phyloP scores from a whole-genome alignment of 805 yeast species.

The Diddensiella caesifluorescens region DNA sequence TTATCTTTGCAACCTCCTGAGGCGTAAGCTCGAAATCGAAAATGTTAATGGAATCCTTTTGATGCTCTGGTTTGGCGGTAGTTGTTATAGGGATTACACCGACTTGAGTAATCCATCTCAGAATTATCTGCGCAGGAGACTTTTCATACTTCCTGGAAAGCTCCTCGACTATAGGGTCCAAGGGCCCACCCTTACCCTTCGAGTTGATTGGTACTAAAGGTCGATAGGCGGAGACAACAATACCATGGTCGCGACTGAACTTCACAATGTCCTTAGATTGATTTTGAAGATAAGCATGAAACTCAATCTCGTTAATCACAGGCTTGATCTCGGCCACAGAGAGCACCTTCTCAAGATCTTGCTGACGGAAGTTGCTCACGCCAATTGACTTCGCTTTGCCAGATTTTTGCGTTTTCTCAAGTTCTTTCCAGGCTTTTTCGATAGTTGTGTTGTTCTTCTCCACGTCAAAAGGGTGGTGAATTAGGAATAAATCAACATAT shows the following conservation, averaged over 20 bases:
- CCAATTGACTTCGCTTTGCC: slow-evolving; percentile 55
- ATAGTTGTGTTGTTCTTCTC: slow-evolving; percentile 6
- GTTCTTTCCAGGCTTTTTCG: slow-evolving; percentile 52
- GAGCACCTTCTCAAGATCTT: slow-evolving; percentile 47
- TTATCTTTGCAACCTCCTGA: slow-evolving; percentile 37
- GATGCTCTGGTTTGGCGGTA: slow-evolving; percentile 47
- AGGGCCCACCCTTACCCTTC: slow-evolving; percentile 38
- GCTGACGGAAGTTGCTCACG: slow-evolving; percentile 62
- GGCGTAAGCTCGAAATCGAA: slow-evolving; percentile 40
- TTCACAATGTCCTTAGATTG: slow-evolving; percentile 41
- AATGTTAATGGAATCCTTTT: slow-evolving; percentile 49
- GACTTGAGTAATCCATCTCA: slow-evolving; percentile 67
- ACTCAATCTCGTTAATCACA: slow-evolving; percentile 68
- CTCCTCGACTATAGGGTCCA: slow-evolving; percentile 45
- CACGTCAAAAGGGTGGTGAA: slow-evolving; percentile 54
- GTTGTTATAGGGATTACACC: slow-evolving; percentile 68
- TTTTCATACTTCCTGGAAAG: slow-evolving; percentile 51
- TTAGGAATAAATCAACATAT: slow-evolving; percentile 59
- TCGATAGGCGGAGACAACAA: slow-evolving; percentile 56
- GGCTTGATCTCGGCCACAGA: slow-evolving; percentile 49
- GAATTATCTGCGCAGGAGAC: slow-evolving; percentile 15
- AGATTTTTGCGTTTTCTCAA: slow-evolving; percentile 51
- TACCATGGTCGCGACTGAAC: slow-evolving; percentile 41
- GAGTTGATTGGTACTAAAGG: slow-evolving; percentile 70
- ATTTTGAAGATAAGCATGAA: slow-evolving; percentile 51